Evolutionary conservation across 768 basidiomycete genomes (phyloP).

Genomic region (Lentinus tigrinus): DNA sequence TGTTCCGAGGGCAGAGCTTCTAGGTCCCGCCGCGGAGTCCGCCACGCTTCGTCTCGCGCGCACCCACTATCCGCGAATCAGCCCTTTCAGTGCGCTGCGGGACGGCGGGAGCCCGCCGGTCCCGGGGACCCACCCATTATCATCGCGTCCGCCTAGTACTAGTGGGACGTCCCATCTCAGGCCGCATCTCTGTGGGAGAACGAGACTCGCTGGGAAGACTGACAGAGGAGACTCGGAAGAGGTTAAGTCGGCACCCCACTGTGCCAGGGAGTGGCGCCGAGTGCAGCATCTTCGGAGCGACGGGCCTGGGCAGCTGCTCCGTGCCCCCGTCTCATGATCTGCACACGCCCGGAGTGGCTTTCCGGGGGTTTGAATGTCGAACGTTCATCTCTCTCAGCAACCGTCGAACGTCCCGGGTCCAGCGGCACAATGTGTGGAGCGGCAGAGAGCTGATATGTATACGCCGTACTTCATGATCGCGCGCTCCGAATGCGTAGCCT

Average conservation of each 20-base stretch:
- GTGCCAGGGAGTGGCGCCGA: background rate
- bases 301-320: conserved; percentile 3
- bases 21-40: background rate
- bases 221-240: too few relatives aligned
- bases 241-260: background rate
- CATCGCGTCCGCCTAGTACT: too few relatives aligned
- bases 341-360: background rate
- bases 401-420: background rate
- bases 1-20: background rate
- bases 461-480: background rate
- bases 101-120: background rate
- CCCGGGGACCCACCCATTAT: background rate
- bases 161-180: too few relatives aligned
- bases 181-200: too few relatives aligned
- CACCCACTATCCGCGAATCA: background rate
- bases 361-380: too few relatives aligned
- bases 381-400: background rate
- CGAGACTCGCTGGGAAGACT: too few relatives aligned
- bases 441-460: background rate
- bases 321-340: conserved; percentile 11
- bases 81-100: background rate
- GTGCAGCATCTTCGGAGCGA: conserved; percentile 1
- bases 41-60: background rate
- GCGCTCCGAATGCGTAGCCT: background rate
- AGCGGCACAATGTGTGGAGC: background rate